Evolutionary conservation across 2,329 filamentous ascomycete genomes (phyloP).

Genomic region (Purpureocillium lavendulum): DNA sequence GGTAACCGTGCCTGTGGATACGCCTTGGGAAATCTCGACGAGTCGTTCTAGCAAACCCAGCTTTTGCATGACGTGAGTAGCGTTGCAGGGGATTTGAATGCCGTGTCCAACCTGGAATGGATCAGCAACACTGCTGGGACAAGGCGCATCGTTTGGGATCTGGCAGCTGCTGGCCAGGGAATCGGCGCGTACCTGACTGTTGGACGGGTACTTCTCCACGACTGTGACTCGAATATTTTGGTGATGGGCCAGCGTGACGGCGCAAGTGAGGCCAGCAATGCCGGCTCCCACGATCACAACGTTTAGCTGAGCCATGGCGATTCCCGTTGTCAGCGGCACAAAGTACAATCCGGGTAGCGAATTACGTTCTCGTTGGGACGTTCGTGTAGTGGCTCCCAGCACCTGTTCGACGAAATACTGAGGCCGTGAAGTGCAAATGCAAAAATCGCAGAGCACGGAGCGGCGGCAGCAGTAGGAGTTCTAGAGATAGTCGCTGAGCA

Average conservation of each 20-base stretch:
- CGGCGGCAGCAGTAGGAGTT: too few relatives aligned
- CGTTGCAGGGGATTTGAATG: slow-evolving; percentile 11
- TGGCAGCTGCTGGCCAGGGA: not conserved
- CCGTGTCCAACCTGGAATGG: slow-evolving; percentile 8
- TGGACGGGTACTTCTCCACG: slow-evolving; percentile 4
- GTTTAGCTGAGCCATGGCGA: slow-evolving; percentile 1
- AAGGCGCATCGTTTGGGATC: not conserved
- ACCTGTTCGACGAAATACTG: too few relatives aligned
- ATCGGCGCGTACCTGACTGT: not conserved
- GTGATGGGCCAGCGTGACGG: slow-evolving; percentile 6
- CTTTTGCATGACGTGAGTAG: slow-evolving; percentile 7
- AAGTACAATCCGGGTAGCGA: too few relatives aligned
- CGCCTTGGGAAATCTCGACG: not conserved
- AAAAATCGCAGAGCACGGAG: too few relatives aligned
- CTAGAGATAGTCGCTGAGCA: too few relatives aligned
- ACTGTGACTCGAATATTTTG: slow-evolving; percentile 5
- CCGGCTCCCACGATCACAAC: slow-evolving; percentile 10
- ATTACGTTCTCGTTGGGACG: too few relatives aligned
- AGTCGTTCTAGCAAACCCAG: slow-evolving; percentile 10
- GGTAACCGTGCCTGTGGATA: not conserved
- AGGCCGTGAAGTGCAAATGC: too few relatives aligned
- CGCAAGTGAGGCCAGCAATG: slow-evolving; percentile 8
- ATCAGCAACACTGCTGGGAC: not conserved
- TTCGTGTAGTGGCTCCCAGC: too few relatives aligned
- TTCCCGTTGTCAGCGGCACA: too few relatives aligned